Percentiles rank a stretch among this genome's conserved stretches.
These are phyloP conservation scores for Anthracocystis walkeri DNA, from an alignment of 1,284 basidiomycete genomes.

Conservation along the genomic window DNA sequence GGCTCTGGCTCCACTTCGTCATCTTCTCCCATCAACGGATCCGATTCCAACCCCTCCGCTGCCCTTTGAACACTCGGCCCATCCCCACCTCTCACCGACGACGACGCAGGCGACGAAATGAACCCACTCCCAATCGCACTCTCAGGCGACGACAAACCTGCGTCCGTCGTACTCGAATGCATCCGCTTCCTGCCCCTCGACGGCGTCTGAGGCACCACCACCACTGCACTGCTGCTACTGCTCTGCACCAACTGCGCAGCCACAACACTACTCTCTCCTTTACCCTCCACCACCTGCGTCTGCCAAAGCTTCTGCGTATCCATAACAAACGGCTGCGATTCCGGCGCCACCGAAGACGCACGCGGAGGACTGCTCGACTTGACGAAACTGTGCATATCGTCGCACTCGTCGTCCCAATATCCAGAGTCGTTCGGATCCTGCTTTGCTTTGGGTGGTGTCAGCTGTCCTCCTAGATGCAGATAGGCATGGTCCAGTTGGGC, in stretches of 20 bases:
- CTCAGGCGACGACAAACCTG: slow-evolving; percentile 26
- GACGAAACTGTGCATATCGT: slow-evolving; percentile 43
- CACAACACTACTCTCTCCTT: slow-evolving; percentile 3
- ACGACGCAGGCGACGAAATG: slow-evolving; percentile 49
- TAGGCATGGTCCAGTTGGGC: slow-evolving; percentile 27
- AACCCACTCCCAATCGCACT: slow-evolving; percentile 34
- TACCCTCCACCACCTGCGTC: background rate
- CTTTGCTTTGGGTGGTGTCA: slow-evolving; percentile 23
- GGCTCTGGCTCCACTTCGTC: slow-evolving; percentile 23
- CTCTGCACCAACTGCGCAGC: slow-evolving; percentile 22
- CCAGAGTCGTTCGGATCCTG: slow-evolving; percentile 35
- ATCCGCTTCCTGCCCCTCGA: slow-evolving; percentile 27
- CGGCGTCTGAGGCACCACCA: slow-evolving; percentile 46
- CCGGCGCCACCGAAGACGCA: slow-evolving; percentile 5
- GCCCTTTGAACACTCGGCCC: background rate
- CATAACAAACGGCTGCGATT: slow-evolving; percentile 35
- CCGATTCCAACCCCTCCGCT: slow-evolving; percentile 13
- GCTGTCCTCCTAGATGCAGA: slow-evolving; percentile 36
- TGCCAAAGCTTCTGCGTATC: slow-evolving; percentile 40
- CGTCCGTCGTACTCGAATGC: slow-evolving; percentile 14
- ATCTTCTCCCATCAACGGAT: slow-evolving; percentile 9
- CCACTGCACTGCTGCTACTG: slow-evolving; percentile 12
- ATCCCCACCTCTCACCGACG: slow-evolving; percentile 20
- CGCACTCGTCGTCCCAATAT: slow-evolving; percentile 46
- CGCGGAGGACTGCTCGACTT: slow-evolving; percentile 35